Base-by-base conservation (phyloP, 495 filamentous ascomycete genomes). In the Penicillium chermesinum region DNA sequence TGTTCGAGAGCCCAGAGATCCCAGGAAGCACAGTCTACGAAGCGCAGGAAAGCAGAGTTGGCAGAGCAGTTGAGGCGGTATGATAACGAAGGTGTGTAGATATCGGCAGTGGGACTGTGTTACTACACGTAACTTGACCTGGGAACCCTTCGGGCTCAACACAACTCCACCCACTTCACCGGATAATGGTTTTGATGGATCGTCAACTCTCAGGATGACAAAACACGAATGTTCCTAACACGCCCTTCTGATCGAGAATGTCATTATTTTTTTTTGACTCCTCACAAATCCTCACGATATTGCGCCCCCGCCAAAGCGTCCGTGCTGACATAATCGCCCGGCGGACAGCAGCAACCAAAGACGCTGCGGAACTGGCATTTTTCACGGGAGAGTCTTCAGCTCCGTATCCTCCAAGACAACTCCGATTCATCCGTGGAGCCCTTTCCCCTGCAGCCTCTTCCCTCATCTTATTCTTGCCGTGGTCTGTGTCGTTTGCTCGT, bases 281-380 rank as follows among this genome's bases (percentile, higher is more conserved):
- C n/a, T n/a, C n/a, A n/a, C n/a, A n/a, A n/a, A n/a, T n/a, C n/a
- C n/a, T n/a, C n/a, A n/a, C n/a, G n/a, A n/a, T n/a, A n/a, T n/a
- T n/a, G n/a, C n/a, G n/a, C n/a, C n/a, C n/a, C n/a, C n/a, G n/a
- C n/a, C n/a, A n/a, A n/a, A n/a, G n/a, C n/a, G n/a, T n/a, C 19
- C 38, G 17, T 20, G 61, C 43, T 61, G 62, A 62, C 53, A 38
- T 60, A 61, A 60, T 2, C 8, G n/a, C 51, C 54, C 55, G 60
- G 69, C 46, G 25, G 48, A 46, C 59, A 46, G 42, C 52, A 65
- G 58, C 35, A 17, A 55, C 66, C 65, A 63, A 63, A 66, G 51
- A 53, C 61, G 69, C 63, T 34, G 50, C 32, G 53, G 33, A 51
- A 69, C 65, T 65, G 52, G 59, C 57, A 62, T 61, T 63, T 63